phyloP scores from a whole-genome alignment of 345 rosid species.

The Linum trigynum region DNA sequence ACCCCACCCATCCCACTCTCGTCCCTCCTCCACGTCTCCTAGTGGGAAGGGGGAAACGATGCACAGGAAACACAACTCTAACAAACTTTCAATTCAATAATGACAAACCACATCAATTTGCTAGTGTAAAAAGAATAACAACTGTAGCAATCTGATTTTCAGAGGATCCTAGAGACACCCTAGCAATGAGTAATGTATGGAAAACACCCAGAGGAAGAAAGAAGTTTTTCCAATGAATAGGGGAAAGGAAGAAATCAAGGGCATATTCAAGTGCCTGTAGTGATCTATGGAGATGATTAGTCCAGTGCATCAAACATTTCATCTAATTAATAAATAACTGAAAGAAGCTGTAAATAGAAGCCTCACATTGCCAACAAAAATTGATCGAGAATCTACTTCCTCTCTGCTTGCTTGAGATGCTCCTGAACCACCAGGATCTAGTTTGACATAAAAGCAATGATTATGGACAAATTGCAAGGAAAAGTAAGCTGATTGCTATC shows the following conservation, averaged over 20 bases:
- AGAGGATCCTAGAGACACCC: not conserved
- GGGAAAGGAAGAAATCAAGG: too few species aligned
- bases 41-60: not conserved
- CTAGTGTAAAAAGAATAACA: too few species aligned
- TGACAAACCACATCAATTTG: too few species aligned
- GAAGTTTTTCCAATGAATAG: not conserved
- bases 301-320: not conserved
- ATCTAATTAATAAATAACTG: not conserved
- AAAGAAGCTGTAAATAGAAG: conserved; percentile 13
- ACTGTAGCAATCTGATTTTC: not conserved
- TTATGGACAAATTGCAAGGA: not conserved
- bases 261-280: not conserved
- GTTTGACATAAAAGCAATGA: conserved; percentile 18
- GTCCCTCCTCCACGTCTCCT: not conserved
- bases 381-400: conserved; percentile 66
- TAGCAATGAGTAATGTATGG: not conserved
- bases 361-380: conserved; percentile 78
- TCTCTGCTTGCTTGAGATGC: conserved; percentile 50
- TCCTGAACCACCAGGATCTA: conserved; percentile 51
- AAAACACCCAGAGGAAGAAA: not conserved
- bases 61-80: not conserved
- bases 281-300: not conserved
- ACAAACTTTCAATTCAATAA: too few species aligned
- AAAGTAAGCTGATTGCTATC: not conserved
- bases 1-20: not conserved